Percentiles rank a stretch among this genome's conserved stretches.
phyloP scores from a whole-genome alignment of 2,329 filamentous ascomycete species.

The Tympanopsis confertula region DNA sequence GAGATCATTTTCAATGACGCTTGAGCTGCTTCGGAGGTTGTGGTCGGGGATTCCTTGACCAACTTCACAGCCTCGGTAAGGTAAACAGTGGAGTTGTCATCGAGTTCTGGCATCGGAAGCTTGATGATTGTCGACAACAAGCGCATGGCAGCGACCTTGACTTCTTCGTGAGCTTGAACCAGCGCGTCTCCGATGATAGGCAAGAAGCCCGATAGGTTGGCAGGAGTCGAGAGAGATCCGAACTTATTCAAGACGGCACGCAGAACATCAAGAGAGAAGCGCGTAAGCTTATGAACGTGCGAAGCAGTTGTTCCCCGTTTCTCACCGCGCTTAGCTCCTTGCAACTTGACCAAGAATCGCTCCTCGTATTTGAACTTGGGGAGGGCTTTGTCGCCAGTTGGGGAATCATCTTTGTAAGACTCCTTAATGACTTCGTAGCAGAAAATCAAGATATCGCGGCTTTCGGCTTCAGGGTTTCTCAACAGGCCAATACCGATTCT shows the following conservation, averaged over 20 bases:
- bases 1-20: constrained; percentile 59
- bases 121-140: constrained; percentile 56
- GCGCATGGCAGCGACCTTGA: constrained; percentile 55
- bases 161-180: constrained; percentile 56
- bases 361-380: constrained; percentile 33
- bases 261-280: constrained; percentile 57
- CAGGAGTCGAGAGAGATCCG: constrained; percentile 46
- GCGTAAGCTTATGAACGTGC: constrained; percentile 53
- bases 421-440: constrained; percentile 62
- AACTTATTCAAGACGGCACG: constrained; percentile 54
- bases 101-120: constrained; percentile 47
- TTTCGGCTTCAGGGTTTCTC: constrained; percentile 49
- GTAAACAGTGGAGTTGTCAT: constrained; percentile 31
- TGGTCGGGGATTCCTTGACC: constrained; percentile 49
- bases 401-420: constrained; percentile 34
- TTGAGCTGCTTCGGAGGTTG: constrained; percentile 55
- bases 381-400: constrained; percentile 14
- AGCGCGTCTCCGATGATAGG: constrained; percentile 59
- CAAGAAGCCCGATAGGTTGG: constrained; percentile 56
- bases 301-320: constrained; percentile 46
- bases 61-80: constrained; percentile 53
- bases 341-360: constrained; percentile 44
- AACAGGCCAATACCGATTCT: constrained; percentile 54
- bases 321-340: constrained; percentile 40
- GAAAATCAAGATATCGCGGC: constrained; percentile 55